Percentiles rank a stretch among this genome's conserved stretches.
These are phyloP conservation scores for Rhododendron ovatum DNA, from an alignment of 148 eudicot genomes.

Conservation along the genomic window DNA sequence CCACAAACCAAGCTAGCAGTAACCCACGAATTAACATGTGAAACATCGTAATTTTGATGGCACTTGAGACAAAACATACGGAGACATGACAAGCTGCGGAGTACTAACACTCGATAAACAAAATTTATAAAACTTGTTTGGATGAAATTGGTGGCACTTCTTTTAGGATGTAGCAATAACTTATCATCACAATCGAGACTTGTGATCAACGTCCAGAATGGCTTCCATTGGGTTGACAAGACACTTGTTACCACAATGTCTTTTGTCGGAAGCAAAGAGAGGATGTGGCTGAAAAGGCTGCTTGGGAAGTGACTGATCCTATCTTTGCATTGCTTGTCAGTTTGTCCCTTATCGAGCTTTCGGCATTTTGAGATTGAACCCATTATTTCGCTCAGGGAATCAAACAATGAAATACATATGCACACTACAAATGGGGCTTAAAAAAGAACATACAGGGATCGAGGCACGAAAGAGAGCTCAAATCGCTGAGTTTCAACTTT, in stretches of 20 bases:
- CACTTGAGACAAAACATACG: conserved; percentile 11
- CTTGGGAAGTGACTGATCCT: conserved; percentile 6
- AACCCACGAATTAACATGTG: conserved; percentile 10
- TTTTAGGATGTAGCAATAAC: neutral
- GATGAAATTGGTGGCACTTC: neutral
- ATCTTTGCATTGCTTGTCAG: neutral
- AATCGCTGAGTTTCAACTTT: neutral
- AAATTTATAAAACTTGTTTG: neutral
- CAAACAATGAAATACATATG: neutral
- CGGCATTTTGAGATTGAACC: neutral
- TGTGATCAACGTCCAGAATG: neutral
- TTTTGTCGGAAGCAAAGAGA: neutral
- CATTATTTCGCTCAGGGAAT: neutral
- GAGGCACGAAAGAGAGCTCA: no score
- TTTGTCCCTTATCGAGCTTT: neutral
- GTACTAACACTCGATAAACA: conserved; percentile 10
- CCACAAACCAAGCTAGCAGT: neutral
- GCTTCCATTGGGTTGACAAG: conserved; percentile 6
- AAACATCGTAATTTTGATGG: neutral
- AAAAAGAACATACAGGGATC: no score
- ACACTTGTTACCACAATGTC: neutral
- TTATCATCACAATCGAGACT: neutral
- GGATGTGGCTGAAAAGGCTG: neutral
- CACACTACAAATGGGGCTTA: no score
- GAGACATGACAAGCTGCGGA: neutral